A percentile compares a stretch with the other conserved stretches of the same genome.
Evolutionary conservation across 2,329 filamentous ascomycete genomes (phyloP).

Genomic region (Aspergillus quadrilineatus): DNA sequence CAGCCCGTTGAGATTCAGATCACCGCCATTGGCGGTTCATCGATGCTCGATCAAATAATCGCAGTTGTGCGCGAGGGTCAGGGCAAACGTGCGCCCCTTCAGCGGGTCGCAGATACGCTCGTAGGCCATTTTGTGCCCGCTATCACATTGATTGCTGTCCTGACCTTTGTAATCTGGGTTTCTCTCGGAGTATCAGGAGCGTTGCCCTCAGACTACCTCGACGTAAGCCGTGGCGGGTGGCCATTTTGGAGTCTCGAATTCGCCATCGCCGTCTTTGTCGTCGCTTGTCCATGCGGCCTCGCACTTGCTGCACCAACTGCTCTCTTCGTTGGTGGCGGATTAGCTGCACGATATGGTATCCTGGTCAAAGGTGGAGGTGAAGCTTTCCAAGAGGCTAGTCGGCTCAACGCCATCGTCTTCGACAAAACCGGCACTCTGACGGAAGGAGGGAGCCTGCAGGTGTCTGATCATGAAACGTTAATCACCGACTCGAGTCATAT

Average conservation of each 20-base stretch:
- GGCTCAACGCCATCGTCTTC: conserved; percentile 75
- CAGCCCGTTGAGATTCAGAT: conserved; percentile 46
- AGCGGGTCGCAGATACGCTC: conserved; percentile 48
- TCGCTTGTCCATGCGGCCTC: conserved; percentile 81
- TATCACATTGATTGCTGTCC: conserved; percentile 49
- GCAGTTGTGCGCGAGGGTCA: conserved; percentile 51
- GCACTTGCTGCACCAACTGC: conserved; percentile 84
- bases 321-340: conserved; percentile 77
- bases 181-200: conserved; percentile 44
- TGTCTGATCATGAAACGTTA: conserved; percentile 53
- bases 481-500: conserved; percentile 33
- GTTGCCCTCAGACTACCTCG: conserved; percentile 51
- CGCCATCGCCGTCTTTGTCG: conserved; percentile 81
- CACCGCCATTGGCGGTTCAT: conserved; percentile 47
- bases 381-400: conserved; percentile 80
- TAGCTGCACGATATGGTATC: conserved; percentile 77
- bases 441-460: conserved; percentile 58
- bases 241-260: conserved; percentile 59
- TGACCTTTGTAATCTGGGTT: conserved; percentile 50
- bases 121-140: conserved; percentile 52
- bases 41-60: conserved; percentile 53
- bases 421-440: conserved; percentile 88
- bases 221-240: conserved; percentile 51
- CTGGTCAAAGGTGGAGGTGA: conserved; percentile 81
- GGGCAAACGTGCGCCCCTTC: conserved; percentile 49